Percentiles rank a stretch among this genome's conserved stretches.
These are phyloP conservation scores for Aspergillus oerlinghausenensis DNA, from an alignment of 2,329 filamentous ascomycete genomes.

Conservation along the genomic window DNA sequence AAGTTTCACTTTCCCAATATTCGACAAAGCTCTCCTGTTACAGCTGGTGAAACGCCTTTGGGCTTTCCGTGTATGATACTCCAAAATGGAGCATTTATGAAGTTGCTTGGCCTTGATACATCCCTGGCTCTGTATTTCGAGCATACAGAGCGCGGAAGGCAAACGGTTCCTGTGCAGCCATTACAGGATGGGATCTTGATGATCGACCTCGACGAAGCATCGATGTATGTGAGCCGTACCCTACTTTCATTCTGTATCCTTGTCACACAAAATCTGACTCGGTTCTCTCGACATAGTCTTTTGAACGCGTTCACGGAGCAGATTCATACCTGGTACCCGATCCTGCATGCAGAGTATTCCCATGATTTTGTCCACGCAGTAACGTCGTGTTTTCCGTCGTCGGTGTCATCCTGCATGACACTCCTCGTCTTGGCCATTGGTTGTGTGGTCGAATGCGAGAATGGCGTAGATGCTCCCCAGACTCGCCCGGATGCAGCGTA, in stretches of 20 bases:
- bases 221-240: too few species aligned
- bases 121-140: too few species aligned
- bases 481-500: background rate
- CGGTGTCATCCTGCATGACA: background rate
- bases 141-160: too few species aligned
- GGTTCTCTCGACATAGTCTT: too few species aligned
- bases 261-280: background rate
- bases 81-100: too few species aligned
- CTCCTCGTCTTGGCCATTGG: conserved; percentile 3
- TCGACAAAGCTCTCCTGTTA: background rate
- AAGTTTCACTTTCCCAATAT: background rate
- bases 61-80: too few species aligned
- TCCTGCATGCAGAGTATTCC: conserved; percentile 1
- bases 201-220: too few species aligned
- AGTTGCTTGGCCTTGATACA: too few species aligned
- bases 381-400: background rate
- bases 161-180: too few species aligned
- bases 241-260: background rate
- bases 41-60: too few species aligned
- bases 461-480: too few species aligned
- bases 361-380: conserved; percentile 5
- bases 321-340: conserved; percentile 9
- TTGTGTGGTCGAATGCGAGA: background rate
- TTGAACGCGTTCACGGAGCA: background rate
- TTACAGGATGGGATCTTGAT: too few species aligned